Base-by-base conservation (phyloP, 768 basidiomycete species). In the Russula earlei region DNA sequence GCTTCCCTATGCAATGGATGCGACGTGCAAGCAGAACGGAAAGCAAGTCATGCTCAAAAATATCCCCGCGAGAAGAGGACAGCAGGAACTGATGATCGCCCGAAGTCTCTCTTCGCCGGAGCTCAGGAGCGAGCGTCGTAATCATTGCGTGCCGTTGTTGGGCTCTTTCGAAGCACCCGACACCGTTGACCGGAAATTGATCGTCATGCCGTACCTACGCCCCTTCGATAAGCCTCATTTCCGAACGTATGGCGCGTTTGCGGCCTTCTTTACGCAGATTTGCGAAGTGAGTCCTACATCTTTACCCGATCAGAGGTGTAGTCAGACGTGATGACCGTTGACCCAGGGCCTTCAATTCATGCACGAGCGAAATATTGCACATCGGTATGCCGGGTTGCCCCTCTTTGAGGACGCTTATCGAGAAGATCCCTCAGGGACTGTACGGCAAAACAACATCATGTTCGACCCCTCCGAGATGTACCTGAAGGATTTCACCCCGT, bases 361-460 rank as follows among this genome's bases (percentile, higher is more conserved):
- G 9, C 66, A 67, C 40, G n/a, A 40, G 8, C 58, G 54, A 14
- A 27, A 58, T 24, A 55, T 67, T 1, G 66, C 66, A 2, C 65
- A 67, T 52, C 48, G 66, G 66, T 67, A 71, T 20, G 65, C 71
- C 70, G 51, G 19, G 56, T 51, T 1, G 63, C 66, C 0, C 29
- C 8, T 11, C 64, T 66, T 29, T 17, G 7, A 22, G 0, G 66
- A 62, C 43, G 19, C n/a, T 45, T 43, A 37, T 31, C 15, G n/a
- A 17, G 49, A 65, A 25, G 2, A 1, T 22, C 14, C 12, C 15
- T 36, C 34, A 48, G 47, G 34, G 47, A 48, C 15, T 48, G 47
- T 36, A 48, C 47, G 4, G 14, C 20, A 36, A 36, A 48, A 48
- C 22, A 48, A 48, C 20, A 48, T 48, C 33, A 48, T 48, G 46